phyloP scores from a whole-genome alignment of 495 filamentous ascomycete species.

The Tuber indicum region DNA sequence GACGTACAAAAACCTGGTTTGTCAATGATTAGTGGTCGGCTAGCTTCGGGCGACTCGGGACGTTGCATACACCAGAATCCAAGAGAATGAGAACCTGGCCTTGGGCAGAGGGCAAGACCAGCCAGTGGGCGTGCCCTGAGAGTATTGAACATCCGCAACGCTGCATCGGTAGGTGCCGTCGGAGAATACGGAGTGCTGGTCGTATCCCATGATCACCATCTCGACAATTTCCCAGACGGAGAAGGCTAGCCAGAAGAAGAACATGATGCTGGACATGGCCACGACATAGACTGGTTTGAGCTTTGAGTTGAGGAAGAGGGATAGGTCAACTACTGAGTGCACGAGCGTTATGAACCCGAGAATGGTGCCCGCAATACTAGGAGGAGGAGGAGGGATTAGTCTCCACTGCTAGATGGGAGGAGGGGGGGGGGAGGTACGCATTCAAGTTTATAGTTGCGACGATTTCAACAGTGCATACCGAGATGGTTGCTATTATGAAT shows the following conservation, averaged over 20 bases:
- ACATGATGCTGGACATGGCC: slow-evolving; percentile 5
- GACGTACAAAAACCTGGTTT: neutral
- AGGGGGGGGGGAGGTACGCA: neutral
- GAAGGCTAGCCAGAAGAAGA: neutral
- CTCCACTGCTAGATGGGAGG: neutral
- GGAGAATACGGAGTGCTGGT: neutral
- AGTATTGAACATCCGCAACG: neutral
- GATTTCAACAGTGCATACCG: neutral
- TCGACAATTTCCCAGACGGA: neutral
- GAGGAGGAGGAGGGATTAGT: neutral
- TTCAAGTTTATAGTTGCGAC: neutral
- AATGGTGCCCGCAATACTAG: neutral
- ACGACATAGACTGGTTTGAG: neutral
- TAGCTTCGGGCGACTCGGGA: neutral
- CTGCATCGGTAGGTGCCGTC: neutral
- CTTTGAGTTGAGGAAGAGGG: neutral
- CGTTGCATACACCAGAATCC: neutral
- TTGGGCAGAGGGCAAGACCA: slow-evolving; percentile 1
- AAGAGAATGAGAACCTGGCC: neutral
- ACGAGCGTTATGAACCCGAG: neutral
- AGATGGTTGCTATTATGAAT: neutral
- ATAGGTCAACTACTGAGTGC: neutral
- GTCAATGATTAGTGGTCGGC: neutral
- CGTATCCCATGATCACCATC: neutral
- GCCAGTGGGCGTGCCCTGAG: neutral